Evolutionary conservation across 2,329 filamentous ascomycete genomes (phyloP).

Genomic region (Phyllosticta citribraziliensis): DNA sequence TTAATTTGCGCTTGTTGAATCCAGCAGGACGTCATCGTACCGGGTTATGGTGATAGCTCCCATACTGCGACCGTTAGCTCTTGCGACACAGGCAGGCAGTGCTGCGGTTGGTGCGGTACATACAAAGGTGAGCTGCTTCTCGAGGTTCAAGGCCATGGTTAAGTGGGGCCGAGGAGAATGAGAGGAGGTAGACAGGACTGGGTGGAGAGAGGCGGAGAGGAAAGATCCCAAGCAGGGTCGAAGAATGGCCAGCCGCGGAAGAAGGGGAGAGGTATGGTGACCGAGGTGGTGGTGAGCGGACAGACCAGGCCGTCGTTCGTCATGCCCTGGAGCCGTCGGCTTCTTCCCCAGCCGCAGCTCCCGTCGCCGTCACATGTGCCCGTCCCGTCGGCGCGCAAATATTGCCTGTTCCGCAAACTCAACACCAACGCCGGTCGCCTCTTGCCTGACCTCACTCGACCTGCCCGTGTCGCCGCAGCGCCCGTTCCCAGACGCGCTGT

Average conservation of each 20-base stretch:
- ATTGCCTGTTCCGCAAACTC: neutral
- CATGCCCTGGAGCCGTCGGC: neutral
- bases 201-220: slow-evolving; percentile 6
- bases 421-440: neutral
- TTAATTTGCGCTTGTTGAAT: slow-evolving; percentile 14
- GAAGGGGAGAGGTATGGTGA: neutral
- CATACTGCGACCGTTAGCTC: slow-evolving; percentile 50
- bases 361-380: neutral
- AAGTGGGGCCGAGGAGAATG: neutral
- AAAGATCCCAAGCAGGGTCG: neutral
- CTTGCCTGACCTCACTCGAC: neutral
- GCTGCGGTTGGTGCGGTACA: slow-evolving; percentile 24
- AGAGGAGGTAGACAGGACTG: neutral
- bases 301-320: neutral
- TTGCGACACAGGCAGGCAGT: neutral
- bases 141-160: slow-evolving; percentile 58
- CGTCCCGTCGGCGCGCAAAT: no score
- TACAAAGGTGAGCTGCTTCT: slow-evolving; percentile 77
- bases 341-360: neutral
- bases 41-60: slow-evolving; percentile 69
- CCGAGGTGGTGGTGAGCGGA: neutral
- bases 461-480: neutral
- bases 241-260: neutral
- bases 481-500: neutral
- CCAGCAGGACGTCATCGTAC: slow-evolving; percentile 30